Base-by-base conservation (phyloP, 108 stramenopile species). In the Seminavis robusta region DNA sequence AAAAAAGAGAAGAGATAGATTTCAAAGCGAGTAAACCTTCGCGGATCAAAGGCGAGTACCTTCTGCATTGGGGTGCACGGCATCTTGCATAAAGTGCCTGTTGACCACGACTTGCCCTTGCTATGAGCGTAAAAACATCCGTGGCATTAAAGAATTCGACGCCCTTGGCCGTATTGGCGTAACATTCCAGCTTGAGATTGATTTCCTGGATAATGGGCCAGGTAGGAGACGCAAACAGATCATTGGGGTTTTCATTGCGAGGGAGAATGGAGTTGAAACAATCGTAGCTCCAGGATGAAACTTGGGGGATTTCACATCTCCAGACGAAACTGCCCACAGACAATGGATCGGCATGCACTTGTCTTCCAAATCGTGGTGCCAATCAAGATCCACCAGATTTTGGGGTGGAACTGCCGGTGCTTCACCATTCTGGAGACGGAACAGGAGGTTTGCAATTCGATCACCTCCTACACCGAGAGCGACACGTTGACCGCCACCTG, bases 361-460 rank as follows among this genome's bases (percentile, higher is more conserved):
- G 26, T 51, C 56, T 2, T 34, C 16, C 16, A 80, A 49, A 62
- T 84, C 79, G 45, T 84, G 60, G 77, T 69, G 4, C 83, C 83
- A n/a, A 84, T 73, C 36, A 72, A 52, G n/a, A 85, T 46, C 83
- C 83, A 85, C 63, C 64, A 80, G n/a, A 85, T 74, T 43, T 71
- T 71, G 2, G 83, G 70, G 26, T 71, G 58, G 27, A 84, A 62
- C 62, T 9, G 67, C 45, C 0, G 90, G 82, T 21, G 57, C 56
- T 5, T 81, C 79, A 15, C 83, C 83, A 48, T 78, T 62, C 62
- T 65, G 50, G 2, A 85, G 42, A 17, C 83, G 62, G 71, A 69
- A 83, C 23, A 77, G 60, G 0, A 80, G 46, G 47, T 79, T 75
- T 51, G 70, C 60, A 13, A n/a, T n/a, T n/a, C n/a, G n/a, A n/a